A percentile compares a stretch with the other conserved stretches of the same genome.
These are phyloP conservation scores for Halenospora varia DNA, from an alignment of 495 filamentous ascomycete genomes.

Conservation along the genomic window DNA sequence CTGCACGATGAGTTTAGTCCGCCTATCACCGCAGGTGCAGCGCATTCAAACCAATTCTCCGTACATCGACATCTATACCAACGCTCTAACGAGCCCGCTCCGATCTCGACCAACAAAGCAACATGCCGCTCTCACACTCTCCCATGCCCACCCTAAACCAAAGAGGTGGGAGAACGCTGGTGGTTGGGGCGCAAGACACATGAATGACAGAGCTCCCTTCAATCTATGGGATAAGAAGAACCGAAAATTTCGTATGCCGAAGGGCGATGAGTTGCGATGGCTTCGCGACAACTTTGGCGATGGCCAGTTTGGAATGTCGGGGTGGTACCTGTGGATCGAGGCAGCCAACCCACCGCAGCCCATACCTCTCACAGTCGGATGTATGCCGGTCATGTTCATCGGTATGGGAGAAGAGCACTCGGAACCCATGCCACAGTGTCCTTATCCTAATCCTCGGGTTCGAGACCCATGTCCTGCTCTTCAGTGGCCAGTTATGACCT, in stretches of 20 bases:
- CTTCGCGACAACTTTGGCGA: slow-evolving; percentile 23
- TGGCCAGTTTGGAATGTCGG: slow-evolving; percentile 12
- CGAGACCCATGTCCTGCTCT: slow-evolving; percentile 24
- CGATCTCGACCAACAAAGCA: slow-evolving; percentile 16
- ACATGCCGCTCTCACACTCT: slow-evolving; percentile 16
- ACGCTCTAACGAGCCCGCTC: slow-evolving; percentile 14
- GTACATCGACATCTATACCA: slow-evolving; percentile 21
- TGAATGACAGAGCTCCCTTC: slow-evolving; percentile 16
- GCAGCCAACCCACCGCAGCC: slow-evolving; percentile 24
- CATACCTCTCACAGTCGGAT: slow-evolving; percentile 27
- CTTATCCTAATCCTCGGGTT: slow-evolving; percentile 25
- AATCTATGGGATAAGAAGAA: slow-evolving; percentile 16
- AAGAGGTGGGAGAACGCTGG: slow-evolving; percentile 14
- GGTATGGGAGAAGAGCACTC: slow-evolving; percentile 12
- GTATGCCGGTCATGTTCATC: slow-evolving; percentile 28
- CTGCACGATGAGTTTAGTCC: slow-evolving; percentile 12
- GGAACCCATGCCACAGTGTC: slow-evolving; percentile 18
- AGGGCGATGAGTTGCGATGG: slow-evolving; percentile 18
- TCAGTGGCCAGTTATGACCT: slow-evolving; percentile 23
- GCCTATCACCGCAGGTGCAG: slow-evolving; percentile 18
- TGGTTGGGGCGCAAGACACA: slow-evolving; percentile 14
- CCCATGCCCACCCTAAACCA: slow-evolving; percentile 10
- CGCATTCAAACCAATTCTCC: slow-evolving; percentile 16
- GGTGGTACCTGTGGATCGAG: slow-evolving; percentile 27
- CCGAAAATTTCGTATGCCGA: slow-evolving; percentile 14